Base-by-base conservation (phyloP, 768 basidiomycete species). In the Amanita molliuscula region DNA sequence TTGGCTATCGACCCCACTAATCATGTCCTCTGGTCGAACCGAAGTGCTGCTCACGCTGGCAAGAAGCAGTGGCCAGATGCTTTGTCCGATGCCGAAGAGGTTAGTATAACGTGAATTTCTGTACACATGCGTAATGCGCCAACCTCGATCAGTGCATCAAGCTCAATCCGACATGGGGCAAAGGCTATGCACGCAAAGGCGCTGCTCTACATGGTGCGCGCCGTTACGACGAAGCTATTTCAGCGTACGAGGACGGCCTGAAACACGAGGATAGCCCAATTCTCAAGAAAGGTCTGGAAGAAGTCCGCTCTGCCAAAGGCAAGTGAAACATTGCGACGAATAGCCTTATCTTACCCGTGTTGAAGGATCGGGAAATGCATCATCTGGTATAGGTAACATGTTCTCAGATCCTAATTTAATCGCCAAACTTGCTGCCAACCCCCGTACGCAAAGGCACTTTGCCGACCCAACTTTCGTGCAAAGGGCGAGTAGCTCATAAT, bases 161-260 rank as follows among this genome's bases (percentile, higher is more conserved):
- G 59, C 70, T 86, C 51, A 88, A 84, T 57, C 80, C 88, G 4
- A 69, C 76, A 1, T 96, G 94, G 88, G 71, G 83, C 23, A 97
- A 97, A 63, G 92, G 93, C 5, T 91, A 84, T 68, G 85, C 84
- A 13, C 79, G 94, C 50, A 92, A 92, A 62, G 94, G 94, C 41
- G 93, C 94, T 44, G 94, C 94, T 23, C 67, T 96, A 53, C 94
- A 96, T 59, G 94, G 94, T 28, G 72, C 79, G 31, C 73, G 75
- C 51, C 72, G 75, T 62, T 95, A 79, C 59, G 85, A 82, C 51
- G 89, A 93, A 13, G 92, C 92, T 6, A 84, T 95, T 56, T 72
- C 76, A 49, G 81, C 84, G 6, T 95, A 95, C 66, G 82, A 94
- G 59, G 67, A 70, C 23, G 94, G 93, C 16, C 70, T 96, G 36